Evolutionary conservation across 2,329 filamentous ascomycete genomes (phyloP), one percentile per base, ranked within the genome.

Genomic region (Pestalotiopsis sp.): DNA sequence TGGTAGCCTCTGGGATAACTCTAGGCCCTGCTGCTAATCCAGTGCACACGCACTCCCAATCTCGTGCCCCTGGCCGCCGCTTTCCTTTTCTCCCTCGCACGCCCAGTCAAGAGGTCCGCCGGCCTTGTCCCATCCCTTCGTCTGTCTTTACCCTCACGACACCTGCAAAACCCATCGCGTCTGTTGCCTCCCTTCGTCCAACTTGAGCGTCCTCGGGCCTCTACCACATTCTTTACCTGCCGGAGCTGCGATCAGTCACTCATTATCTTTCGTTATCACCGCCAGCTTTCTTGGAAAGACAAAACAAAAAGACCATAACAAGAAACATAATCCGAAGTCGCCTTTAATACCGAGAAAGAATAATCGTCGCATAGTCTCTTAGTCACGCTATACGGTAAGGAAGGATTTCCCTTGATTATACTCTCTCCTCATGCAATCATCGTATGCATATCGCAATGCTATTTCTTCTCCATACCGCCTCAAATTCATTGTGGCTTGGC

Each of bases 171-270:
- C 49, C 68, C 68, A 64, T 45, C 62, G 57, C 65, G 55, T 69
- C 65, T 59, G 36, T 60, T 65, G 58, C 23, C 27, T 20, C 45
- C 45, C 45, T 61, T 63, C 66, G 67, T 45, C 68, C 68, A 69
- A 69, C 68, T 68, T 68, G 68, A 69, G 68, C n/a, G 68, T 69
- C 68, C 39, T 59, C 57, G 45, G 68, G 67, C 68, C 68, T 69
- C 68, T 69, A 69, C 66, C 68, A 69, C 68, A 69, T 69, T 69
- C 68, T 68, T 69, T 69, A 52, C 17, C 20, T 52, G 17, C 7
- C 67, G 68, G 68, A 69, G 64, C 61, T 20, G 31, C 66, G 60
- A 41, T n/a, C 38, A 60, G 64, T 68, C 68, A 25, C 65, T 69
- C 68, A 65, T 67, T 69, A 45, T 23, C 38, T 49, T 39, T 62